Conservation (phyloP, 2,329 filamentous ascomycete species). For the Ceratocystis lukuohia region DNA sequence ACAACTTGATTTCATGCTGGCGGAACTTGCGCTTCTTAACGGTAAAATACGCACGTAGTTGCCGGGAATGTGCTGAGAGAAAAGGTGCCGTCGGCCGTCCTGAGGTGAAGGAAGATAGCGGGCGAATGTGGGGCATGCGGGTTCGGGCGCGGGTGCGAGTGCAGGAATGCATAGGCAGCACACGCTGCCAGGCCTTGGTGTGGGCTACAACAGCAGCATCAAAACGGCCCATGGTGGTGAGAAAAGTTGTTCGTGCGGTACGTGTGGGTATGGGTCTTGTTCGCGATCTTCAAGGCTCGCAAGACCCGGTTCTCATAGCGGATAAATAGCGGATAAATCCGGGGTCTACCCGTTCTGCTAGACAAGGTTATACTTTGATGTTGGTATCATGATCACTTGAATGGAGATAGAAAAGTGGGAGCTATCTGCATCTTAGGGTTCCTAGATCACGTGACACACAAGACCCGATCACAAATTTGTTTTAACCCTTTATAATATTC, state of each 20-base stretch:
- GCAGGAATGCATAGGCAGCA: conserved; percentile 16
- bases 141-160: not conserved
- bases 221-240: not conserved
- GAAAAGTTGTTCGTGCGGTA: not conserved
- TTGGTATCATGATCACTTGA: not conserved
- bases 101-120: conserved; percentile 34
- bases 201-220: conserved; percentile 21
- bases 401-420: not conserved
- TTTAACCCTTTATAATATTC: not conserved
- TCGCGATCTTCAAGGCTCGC: not conserved
- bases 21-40: conserved; percentile 61
- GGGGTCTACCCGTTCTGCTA: not conserved
- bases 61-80: conserved; percentile 35
- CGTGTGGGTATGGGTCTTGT: not conserved
- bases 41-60: conserved; percentile 55
- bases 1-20: conserved; percentile 55
- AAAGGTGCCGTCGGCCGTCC: conserved; percentile 38
- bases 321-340: not conserved
- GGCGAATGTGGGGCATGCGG: conserved; percentile 32
- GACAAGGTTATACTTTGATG: not conserved
- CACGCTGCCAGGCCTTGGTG: conserved; percentile 22
- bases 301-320: not conserved
- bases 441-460: not conserved
- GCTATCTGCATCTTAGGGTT: not conserved
- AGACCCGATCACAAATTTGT: not conserved